Conservation (phyloP, 2,329 filamentous ascomycete genomes). For the Microdochium paspali region DNA sequence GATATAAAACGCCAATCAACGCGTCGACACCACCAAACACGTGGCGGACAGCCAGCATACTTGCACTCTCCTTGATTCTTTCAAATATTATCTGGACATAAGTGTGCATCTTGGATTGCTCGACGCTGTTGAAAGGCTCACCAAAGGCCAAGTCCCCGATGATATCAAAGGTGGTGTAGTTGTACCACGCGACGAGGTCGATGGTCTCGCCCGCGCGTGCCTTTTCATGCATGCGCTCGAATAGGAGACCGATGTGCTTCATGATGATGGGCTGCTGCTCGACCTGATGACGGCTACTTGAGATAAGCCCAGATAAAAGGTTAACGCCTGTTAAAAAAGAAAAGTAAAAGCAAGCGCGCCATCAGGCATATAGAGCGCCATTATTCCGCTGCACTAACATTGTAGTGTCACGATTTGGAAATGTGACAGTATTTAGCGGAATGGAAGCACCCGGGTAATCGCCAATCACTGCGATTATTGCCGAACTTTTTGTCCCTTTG, state of each 20-base stretch:
- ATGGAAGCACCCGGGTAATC: too few relatives aligned
- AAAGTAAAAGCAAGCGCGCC: too few relatives aligned
- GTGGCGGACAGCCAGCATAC: conserved; percentile 1
- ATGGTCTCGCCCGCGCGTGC: conserved; percentile 4
- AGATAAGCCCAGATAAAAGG: too few relatives aligned
- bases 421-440: too few relatives aligned
- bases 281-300: too few relatives aligned
- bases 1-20: neutral
- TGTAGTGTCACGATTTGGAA: too few relatives aligned
- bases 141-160: conserved; percentile 38
- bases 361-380: too few relatives aligned
- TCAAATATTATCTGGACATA: conserved; percentile 22
- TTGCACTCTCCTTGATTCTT: conserved; percentile 13
- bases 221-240: conserved; percentile 19
- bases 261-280: conserved; percentile 10
- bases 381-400: too few relatives aligned
- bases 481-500: too few relatives aligned
- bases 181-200: conserved; percentile 27
- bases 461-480: too few relatives aligned
- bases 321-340: too few relatives aligned
- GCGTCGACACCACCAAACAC: conserved; percentile 7
- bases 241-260: conserved; percentile 22
- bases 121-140: conserved; percentile 26
- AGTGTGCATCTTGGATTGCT: conserved; percentile 20
- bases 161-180: conserved; percentile 31